Conservation (phyloP, 768 basidiomycete genomes). For the Suillus cothurnatus region DNA sequence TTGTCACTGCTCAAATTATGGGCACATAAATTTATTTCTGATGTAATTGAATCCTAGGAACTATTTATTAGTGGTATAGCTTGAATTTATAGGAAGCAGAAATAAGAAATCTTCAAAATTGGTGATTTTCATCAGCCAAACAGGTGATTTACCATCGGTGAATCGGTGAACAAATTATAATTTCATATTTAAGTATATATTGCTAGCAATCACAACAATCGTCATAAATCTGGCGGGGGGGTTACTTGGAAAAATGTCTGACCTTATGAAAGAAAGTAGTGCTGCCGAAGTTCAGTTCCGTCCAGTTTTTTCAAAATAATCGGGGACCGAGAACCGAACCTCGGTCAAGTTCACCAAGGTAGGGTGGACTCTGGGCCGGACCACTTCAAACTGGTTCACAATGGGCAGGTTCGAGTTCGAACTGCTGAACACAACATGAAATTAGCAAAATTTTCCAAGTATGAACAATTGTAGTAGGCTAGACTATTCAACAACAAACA, state of each 20-base stretch:
- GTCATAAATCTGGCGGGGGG: too few relatives aligned
- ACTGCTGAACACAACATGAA: background rate
- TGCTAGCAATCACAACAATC: too few relatives aligned
- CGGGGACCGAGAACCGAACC: background rate
- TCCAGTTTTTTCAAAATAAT: background rate
- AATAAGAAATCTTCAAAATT: background rate
- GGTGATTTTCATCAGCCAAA: background rate
- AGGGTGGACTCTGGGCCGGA: background rate
- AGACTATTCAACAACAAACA: background rate
- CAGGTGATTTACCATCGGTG: too few relatives aligned
- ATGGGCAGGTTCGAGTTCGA: slow-evolving; percentile 2
- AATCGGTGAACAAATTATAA: too few relatives aligned
- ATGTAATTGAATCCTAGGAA: background rate
- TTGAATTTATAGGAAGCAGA: background rate
- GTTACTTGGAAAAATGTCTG: too few relatives aligned
- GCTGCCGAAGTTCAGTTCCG: too few relatives aligned
- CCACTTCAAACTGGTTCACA: slow-evolving; percentile 2
- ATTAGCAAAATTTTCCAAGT: background rate
- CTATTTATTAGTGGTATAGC: background rate
- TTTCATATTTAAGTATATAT: too few relatives aligned
- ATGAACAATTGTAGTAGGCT: slow-evolving; percentile 3
- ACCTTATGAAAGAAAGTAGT: too few relatives aligned
- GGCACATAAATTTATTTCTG: slow-evolving; percentile 3
- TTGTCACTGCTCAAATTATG: slow-evolving; percentile 24
- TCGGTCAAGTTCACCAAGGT: slow-evolving; percentile 3